A percentile compares a stretch with the other conserved stretches of the same genome.
Evolutionary conservation across 176 grass and related monocot species (phyloP).

Genomic region (Tillandsia leiboldiana): DNA sequence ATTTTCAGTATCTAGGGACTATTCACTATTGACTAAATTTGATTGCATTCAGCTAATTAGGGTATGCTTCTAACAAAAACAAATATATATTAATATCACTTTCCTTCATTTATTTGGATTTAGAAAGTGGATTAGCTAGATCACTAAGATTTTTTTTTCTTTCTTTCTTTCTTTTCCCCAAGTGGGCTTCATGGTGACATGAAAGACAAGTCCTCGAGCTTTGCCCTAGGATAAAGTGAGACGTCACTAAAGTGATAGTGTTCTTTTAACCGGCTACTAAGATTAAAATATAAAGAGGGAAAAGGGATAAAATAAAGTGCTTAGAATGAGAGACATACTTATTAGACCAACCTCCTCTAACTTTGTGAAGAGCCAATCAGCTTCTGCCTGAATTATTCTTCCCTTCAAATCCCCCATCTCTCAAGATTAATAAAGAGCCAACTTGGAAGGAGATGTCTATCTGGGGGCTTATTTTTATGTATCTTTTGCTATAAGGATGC

Average conservation of each 20-base stretch:
- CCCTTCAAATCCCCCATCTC: neutral
- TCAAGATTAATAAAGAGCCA: neutral
- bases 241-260: conserved; percentile 37
- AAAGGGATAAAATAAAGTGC: conserved; percentile 2
- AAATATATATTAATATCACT: no score
- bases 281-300: conserved; percentile 22
- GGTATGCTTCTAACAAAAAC: no score
- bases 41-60: no score
- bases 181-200: conserved; percentile 2
- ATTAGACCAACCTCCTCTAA: conserved; percentile 5
- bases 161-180: no score
- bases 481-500: neutral
- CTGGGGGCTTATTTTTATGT: neutral
- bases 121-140: no score
- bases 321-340: conserved; percentile 1
- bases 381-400: neutral
- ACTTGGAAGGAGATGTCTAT: neutral
- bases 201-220: conserved; percentile 28
- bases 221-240: conserved; percentile 35
- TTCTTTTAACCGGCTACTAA: neutral
- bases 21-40: no score
- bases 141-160: no score
- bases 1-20: no score
- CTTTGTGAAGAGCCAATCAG: conserved; percentile 2
- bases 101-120: neutral